A percentile compares a stretch with the other conserved stretches of the same genome.
These are phyloP conservation scores for Prinsepia uniflora DNA, from an alignment of 306 rosid species.

Conservation along the genomic window DNA sequence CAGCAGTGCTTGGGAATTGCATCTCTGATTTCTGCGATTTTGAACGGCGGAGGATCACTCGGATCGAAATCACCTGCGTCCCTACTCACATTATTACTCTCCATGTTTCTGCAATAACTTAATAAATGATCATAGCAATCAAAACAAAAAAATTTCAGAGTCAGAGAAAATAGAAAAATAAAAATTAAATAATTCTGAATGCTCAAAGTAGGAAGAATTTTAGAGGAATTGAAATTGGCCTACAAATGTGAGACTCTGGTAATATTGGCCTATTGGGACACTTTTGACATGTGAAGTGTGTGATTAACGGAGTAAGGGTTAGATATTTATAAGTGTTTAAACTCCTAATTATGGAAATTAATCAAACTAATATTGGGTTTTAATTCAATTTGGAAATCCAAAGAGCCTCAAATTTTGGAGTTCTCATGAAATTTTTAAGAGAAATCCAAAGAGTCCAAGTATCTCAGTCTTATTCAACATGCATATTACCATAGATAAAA, in stretches of 20 bases:
- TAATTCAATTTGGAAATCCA: too few relatives aligned
- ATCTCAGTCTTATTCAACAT: too few relatives aligned
- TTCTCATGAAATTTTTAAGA: not conserved
- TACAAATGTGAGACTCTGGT: not conserved
- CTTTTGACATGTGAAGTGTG: too few relatives aligned
- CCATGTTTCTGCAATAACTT: not conserved
- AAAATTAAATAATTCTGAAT: not conserved
- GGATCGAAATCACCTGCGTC: constrained; percentile 50
- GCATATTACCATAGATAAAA: too few relatives aligned
- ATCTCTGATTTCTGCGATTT: constrained; percentile 64
- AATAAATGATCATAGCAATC: not conserved
- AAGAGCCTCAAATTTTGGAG: too few relatives aligned
- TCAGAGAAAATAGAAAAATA: too few relatives aligned
- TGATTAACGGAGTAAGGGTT: not conserved
- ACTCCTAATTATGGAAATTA: too few relatives aligned
- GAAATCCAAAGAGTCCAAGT: not conserved
- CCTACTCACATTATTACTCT: too few relatives aligned
- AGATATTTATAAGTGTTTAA: not conserved
- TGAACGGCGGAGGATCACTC: constrained; percentile 75
- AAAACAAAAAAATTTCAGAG: not conserved
- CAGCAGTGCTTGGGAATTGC: constrained; percentile 87
- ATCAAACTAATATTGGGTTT: too few relatives aligned
- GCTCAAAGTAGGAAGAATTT: too few relatives aligned
- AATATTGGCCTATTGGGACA: not conserved
- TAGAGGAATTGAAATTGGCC: not conserved